A percentile compares a stretch with the other conserved stretches of the same genome.
Conservation (phyloP, 495 filamentous ascomycete genomes). For the Polyplosphaeria fusca region DNA sequence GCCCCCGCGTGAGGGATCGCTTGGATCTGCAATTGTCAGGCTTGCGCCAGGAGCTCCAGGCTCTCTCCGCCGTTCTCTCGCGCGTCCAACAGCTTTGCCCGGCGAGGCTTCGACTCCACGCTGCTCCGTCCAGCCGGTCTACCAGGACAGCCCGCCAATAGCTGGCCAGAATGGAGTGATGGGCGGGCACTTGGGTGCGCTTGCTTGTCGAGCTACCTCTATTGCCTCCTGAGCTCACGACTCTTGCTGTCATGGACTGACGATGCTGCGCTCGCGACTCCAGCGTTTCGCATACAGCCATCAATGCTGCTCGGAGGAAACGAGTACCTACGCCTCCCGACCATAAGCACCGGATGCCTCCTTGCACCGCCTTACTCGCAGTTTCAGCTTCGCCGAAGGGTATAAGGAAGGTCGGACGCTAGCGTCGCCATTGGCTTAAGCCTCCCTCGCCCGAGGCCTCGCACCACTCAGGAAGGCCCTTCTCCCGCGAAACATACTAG, state of each 20-base stretch:
- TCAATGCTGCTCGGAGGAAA: too few relatives aligned
- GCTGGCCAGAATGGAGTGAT: too few relatives aligned
- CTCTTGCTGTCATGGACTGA: too few relatives aligned
- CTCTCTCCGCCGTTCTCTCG: too few relatives aligned
- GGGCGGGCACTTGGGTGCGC: too few relatives aligned
- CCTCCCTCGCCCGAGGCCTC: neutral
- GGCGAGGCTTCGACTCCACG: too few relatives aligned
- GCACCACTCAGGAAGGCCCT: neutral
- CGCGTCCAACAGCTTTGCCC: too few relatives aligned
- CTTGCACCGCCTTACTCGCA: neutral
- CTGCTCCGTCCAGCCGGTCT: too few relatives aligned
- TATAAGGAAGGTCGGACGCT: neutral
- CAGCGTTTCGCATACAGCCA: too few relatives aligned
- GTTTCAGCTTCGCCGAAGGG: neutral
- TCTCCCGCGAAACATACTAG: constrained; percentile 8
- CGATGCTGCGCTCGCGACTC: too few relatives aligned
- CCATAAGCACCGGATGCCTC: neutral
- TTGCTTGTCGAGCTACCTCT: neutral
- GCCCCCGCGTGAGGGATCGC: constrained; percentile 4
- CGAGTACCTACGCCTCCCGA: neutral
- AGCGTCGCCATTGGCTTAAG: neutral
- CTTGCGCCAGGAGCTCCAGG: neutral
- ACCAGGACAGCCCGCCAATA: too few relatives aligned
- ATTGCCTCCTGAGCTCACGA: neutral
- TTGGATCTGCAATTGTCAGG: neutral